These are phyloP conservation scores for Mortierella sp. DNA, from an alignment of 371 early-diverging fungal genomes.

Conservation along the genomic window DNA sequence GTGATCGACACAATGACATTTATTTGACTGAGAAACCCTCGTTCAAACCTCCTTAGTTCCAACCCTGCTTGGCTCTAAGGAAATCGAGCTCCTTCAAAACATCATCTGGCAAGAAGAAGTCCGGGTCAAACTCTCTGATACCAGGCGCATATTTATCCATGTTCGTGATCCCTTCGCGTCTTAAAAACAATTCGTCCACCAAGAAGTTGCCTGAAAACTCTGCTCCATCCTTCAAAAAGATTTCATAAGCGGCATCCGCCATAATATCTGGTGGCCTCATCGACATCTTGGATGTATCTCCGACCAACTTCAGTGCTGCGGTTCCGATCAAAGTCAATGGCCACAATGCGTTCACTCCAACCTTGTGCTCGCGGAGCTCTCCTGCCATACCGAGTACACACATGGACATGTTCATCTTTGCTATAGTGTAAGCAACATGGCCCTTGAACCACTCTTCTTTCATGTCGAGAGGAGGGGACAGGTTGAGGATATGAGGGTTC, in stretches of 20 bases:
- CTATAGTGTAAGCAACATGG: slow-evolving; percentile 82
- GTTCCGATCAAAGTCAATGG: slow-evolving; percentile 83
- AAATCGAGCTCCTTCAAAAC: slow-evolving; percentile 46
- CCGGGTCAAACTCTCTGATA: slow-evolving; percentile 65
- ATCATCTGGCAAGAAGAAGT: slow-evolving; percentile 76
- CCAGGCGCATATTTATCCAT: slow-evolving; percentile 77
- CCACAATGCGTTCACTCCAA: slow-evolving; percentile 89
- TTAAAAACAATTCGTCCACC: slow-evolving; percentile 80
- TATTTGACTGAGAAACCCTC: too few species aligned
- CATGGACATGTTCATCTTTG: slow-evolving; percentile 84
- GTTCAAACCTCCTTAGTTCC: slow-evolving; percentile 30
- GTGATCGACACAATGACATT: neutral
- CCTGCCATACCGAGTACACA: slow-evolving; percentile 79
- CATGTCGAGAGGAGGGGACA: slow-evolving; percentile 81
- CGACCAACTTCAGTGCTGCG: slow-evolving; percentile 74
- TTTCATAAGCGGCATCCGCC: slow-evolving; percentile 83
- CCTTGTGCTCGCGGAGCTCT: slow-evolving; percentile 72
- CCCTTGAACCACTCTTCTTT: slow-evolving; percentile 74
- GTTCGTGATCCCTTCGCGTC: slow-evolving; percentile 74
- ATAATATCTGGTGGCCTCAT: slow-evolving; percentile 77
- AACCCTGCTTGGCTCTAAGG: slow-evolving; percentile 48
- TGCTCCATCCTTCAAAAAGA: slow-evolving; percentile 66
- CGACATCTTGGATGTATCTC: slow-evolving; percentile 32
- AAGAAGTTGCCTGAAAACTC: slow-evolving; percentile 79
- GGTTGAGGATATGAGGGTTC: slow-evolving; percentile 81